Percentiles rank a stretch among this genome's conserved stretches.
Evolutionary conservation across 805 yeast species (phyloP).

Genomic region (Starmerella floricola): DNA sequence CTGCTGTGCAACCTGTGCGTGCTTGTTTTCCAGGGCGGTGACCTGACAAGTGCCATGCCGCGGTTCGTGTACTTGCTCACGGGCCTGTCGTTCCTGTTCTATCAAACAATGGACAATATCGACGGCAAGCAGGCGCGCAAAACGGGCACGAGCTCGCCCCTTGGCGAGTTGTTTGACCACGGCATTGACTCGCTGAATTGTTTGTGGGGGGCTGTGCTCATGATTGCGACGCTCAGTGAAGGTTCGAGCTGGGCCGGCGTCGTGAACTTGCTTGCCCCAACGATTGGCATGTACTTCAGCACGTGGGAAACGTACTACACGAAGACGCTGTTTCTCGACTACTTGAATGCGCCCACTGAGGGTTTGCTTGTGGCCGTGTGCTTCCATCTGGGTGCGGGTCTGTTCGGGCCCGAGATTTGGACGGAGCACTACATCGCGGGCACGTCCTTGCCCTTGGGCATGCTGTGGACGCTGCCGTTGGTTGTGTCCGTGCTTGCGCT

Average conservation of each 20-base stretch:
- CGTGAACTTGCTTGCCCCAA: constrained; percentile 33
- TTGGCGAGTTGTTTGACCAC: constrained; percentile 93
- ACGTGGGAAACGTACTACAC: constrained; percentile 96
- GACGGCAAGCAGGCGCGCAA: constrained; percentile 94
- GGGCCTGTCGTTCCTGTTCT: constrained; percentile 73
- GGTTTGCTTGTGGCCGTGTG: constrained; percentile 61
- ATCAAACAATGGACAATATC: constrained; percentile 94
- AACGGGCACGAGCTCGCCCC: constrained; percentile 87
- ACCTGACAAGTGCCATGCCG: constrained; percentile 47
- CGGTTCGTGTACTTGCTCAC: constrained; percentile 66
- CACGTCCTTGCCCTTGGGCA: constrained; percentile 11
- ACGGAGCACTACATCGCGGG: constrained; percentile 9
- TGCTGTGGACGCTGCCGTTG: constrained; percentile 25
- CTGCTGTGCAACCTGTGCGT: constrained; percentile 48
- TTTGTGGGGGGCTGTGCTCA: constrained; percentile 60
- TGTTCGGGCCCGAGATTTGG: constrained; percentile 38
- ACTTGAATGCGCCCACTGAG: constrained; percentile 90
- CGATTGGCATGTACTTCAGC: constrained; percentile 44
- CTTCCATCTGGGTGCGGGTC: constrained; percentile 52
- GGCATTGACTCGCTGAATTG: constrained; percentile 70
- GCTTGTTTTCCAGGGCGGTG: constrained; percentile 56
- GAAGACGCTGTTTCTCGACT: constrained; percentile 67
- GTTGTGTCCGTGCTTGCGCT: constrained; percentile 34
- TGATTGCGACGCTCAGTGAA: constrained; percentile 60
- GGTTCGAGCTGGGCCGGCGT: constrained; percentile 50